These are phyloP conservation scores for Aspergillus unguis DNA, from an alignment of 2,329 filamentous ascomycete species.

Conservation along the genomic window DNA sequence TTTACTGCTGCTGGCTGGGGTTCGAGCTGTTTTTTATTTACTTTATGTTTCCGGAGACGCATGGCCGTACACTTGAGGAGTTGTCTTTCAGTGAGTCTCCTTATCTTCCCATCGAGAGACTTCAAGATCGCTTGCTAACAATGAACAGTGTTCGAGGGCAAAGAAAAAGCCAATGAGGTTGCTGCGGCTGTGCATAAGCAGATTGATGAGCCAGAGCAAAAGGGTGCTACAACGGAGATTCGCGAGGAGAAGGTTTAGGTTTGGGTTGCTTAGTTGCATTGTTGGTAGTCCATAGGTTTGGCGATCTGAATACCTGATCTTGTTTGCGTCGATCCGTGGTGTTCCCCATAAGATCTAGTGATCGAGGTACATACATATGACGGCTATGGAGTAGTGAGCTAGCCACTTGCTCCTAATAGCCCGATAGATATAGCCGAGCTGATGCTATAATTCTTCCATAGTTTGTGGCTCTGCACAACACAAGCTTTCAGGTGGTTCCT, in stretches of 20 bases:
- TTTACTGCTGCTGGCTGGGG: slow-evolving; percentile 43
- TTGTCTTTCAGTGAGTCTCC: slow-evolving; percentile 43
- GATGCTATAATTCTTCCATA: too few species aligned
- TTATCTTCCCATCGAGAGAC: neutral
- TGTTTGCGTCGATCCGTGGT: neutral
- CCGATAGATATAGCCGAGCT: too few species aligned
- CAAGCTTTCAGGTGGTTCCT: too few species aligned
- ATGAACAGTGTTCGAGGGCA: slow-evolving; percentile 37
- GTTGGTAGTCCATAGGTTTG: neutral
- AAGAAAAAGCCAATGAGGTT: slow-evolving; percentile 33
- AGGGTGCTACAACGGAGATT: slow-evolving; percentile 3
- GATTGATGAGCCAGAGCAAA: slow-evolving; percentile 21
- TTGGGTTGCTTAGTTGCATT: neutral
- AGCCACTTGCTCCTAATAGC: too few species aligned
- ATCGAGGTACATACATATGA: too few species aligned
- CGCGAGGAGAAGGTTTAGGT: slow-evolving; percentile 7
- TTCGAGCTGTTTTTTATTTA: slow-evolving; percentile 45
- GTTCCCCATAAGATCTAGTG: too few species aligned
- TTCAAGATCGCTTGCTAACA: slow-evolving; percentile 12
- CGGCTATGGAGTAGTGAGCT: too few species aligned
- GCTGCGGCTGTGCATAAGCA: slow-evolving; percentile 38
- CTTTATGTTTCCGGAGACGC: slow-evolving; percentile 47
- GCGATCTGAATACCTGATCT: neutral
- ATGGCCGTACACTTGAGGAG: slow-evolving; percentile 44
- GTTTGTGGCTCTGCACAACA: too few species aligned